These are phyloP conservation scores for Sechiopsis laciniata DNA, from an alignment of 306 rosid species.

Conservation along the genomic window DNA sequence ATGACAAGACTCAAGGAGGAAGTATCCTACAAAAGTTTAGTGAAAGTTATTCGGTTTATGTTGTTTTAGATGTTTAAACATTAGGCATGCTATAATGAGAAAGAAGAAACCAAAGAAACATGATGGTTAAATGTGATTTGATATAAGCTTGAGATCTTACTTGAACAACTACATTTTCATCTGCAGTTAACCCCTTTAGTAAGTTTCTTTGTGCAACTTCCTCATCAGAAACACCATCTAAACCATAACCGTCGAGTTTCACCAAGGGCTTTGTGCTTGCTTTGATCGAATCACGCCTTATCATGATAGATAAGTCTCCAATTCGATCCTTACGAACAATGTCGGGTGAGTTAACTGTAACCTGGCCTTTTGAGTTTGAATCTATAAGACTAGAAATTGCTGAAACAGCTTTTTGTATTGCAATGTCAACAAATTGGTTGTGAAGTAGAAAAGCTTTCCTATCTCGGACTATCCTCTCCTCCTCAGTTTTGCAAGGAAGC, in stretches of 20 bases:
- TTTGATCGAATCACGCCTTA: conserved; percentile 38
- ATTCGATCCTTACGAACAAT: conserved; percentile 40
- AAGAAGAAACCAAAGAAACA: background rate
- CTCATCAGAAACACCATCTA: conserved; percentile 24
- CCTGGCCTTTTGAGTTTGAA: conserved; percentile 32
- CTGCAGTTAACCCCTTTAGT: conserved; percentile 85
- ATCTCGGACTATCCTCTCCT: conserved; percentile 81
- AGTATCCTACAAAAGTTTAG: conserved; percentile 54
- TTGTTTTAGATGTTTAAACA: background rate
- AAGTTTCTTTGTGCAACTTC: conserved; percentile 53
- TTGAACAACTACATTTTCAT: conserved; percentile 76
- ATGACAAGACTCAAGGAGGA: conserved; percentile 57
- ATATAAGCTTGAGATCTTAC: conserved; percentile 39
- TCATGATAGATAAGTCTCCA: conserved; percentile 60
- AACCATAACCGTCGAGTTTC: conserved; percentile 23
- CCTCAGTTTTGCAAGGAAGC: conserved; percentile 91
- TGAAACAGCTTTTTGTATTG: conserved; percentile 61
- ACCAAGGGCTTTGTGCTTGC: conserved; percentile 31
- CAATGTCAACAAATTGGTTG: conserved; percentile 64
- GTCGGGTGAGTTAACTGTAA: conserved; percentile 25
- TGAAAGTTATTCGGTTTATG: background rate
- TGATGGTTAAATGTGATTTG: background rate
- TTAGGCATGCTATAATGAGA: no score
- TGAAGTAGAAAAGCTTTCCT: conserved; percentile 93
- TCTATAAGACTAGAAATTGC: conserved; percentile 49